These are phyloP conservation scores for Pisolithus microcarpus DNA, from an alignment of 768 basidiomycete genomes.

Conservation along the genomic window DNA sequence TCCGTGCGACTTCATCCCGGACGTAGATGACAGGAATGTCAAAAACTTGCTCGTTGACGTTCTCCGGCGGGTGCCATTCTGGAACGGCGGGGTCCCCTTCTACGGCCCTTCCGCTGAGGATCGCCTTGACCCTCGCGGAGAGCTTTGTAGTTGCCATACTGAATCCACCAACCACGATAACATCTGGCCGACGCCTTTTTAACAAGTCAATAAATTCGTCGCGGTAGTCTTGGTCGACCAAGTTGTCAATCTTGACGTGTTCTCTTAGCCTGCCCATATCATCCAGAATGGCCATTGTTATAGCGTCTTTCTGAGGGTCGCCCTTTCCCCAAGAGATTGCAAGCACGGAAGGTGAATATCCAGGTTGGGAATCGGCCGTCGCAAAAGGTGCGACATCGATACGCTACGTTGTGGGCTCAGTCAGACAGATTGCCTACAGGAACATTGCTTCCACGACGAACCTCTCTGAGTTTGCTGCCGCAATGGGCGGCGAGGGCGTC, in stretches of 20 bases:
- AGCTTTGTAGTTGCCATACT: conserved; percentile 74
- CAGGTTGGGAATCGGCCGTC: conserved; percentile 54
- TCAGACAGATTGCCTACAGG: neutral
- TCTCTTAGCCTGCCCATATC: conserved; percentile 88
- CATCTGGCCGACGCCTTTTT: conserved; percentile 75
- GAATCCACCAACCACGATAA: conserved; percentile 86
- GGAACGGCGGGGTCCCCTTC: conserved; percentile 15
- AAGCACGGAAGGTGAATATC: conserved; percentile 71
- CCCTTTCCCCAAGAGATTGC: conserved; percentile 95
- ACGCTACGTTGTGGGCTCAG: conserved; percentile 42
- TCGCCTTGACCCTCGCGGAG: conserved; percentile 54
- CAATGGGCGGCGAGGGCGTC: conserved; percentile 69
- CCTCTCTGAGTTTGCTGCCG: conserved; percentile 61
- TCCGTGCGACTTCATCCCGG: conserved; percentile 84
- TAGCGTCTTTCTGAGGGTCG: conserved; percentile 85
- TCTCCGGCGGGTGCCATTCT: conserved; percentile 24
- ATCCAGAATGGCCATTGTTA: conserved; percentile 80
- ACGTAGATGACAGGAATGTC: conserved; percentile 76
- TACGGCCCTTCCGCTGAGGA: conserved; percentile 31
- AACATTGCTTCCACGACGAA: conserved; percentile 28
- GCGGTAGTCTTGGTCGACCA: conserved; percentile 59
- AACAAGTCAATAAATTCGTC: conserved; percentile 80
- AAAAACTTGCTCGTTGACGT: conserved; percentile 36
- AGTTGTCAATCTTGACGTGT: conserved; percentile 81
- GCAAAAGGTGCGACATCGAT: conserved; percentile 75